Evolutionary conservation across 2,329 filamentous ascomycete genomes (phyloP).

Genomic region (Chrysoporthe puriensis): DNA sequence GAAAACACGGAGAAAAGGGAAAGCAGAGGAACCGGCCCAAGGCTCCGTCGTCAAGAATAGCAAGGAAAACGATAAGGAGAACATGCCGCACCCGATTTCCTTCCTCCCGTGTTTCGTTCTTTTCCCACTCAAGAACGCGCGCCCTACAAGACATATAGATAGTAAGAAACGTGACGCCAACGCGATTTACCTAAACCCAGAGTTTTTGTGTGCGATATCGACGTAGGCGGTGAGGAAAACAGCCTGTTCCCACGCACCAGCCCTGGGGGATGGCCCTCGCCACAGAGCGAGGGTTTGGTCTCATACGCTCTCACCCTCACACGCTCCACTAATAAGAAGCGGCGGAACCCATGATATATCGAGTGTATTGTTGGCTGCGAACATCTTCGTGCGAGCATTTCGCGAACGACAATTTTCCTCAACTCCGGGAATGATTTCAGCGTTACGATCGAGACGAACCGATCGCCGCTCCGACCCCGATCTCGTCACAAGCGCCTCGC

Average conservation of each 20-base stretch:
- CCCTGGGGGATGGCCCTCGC: constrained; percentile 11
- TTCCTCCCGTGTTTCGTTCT: constrained; percentile 27
- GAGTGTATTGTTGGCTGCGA: constrained; percentile 22
- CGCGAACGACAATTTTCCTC: constrained; percentile 15
- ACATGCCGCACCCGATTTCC: constrained; percentile 36
- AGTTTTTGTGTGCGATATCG: constrained; percentile 19
- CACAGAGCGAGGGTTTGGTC: neutral
- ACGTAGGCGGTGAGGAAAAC: constrained; percentile 19
- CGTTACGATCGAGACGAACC: constrained; percentile 21
- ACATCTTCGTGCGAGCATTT: constrained; percentile 18
- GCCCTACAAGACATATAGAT: constrained; percentile 29
- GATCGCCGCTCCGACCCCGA: constrained; percentile 10
- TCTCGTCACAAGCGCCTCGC: constrained; percentile 18
- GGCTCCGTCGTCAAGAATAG: constrained; percentile 30
- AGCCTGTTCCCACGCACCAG: constrained; percentile 15
- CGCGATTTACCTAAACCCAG: constrained; percentile 20
- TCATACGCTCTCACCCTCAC: constrained; percentile 6
- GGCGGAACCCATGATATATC: constrained; percentile 5
- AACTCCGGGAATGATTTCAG: constrained; percentile 12
- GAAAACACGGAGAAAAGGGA: constrained; percentile 31
- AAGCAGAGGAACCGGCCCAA: constrained; percentile 29
- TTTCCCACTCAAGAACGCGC: constrained; percentile 24
- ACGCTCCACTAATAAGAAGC: constrained; percentile 15
- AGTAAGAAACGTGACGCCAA: constrained; percentile 25
- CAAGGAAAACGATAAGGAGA: constrained; percentile 36